Evolutionary conservation across 129 eudicot species (phyloP), one percentile per base, ranked within the genome.

Genomic region (Flaveria sonorensis): DNA sequence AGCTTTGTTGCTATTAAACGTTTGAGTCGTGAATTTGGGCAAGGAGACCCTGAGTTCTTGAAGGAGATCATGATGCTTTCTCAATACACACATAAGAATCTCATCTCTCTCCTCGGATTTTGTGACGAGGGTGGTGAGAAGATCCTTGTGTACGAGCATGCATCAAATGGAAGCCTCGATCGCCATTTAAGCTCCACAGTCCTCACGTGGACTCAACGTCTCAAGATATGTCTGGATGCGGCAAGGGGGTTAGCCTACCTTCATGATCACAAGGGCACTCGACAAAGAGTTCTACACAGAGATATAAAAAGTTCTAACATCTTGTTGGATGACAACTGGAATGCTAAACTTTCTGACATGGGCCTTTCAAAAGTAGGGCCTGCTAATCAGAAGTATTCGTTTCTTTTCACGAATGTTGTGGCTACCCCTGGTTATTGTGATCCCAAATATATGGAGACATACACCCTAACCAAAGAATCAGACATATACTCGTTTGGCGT

Each of bases 271-370:
- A 67, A 42, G 15, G 72, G 28, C 2, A 67, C 50, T 14, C 71
- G n/a, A 16, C 71, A 40, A 36, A 39, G 71, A n/a, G 28, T 39
- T 39, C 23, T 66, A 5, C 71, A 66, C 16, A 18, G 71, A 62
- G 68, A 62, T 28, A 13, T 61, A 24, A 62, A 62, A 62, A 62
- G 68, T 28, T 42, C 68, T 10, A 62, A 62, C 68, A 62, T 62
- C 68, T 3, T 62, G 1, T 2, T 62, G 28, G 42, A 62, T 28
- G 43, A 66, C 2, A 39, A 36, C 4, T 66, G 71, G 71, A 66
- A 66, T 42, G 53, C 72, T 9, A 67, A 67, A 42, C 9, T 67
- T 67, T 36, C 50, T 67, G 72, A 67, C 53, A 2, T 67, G 72
- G 72, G 72, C 10, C 72, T 67, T 10, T 67, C 72, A n/a, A 67